A percentile compares a stretch with the other conserved stretches of the same genome.
Conservation (phyloP, 2,329 filamentous ascomycete species). For the Chrysoporthe puriensis region DNA sequence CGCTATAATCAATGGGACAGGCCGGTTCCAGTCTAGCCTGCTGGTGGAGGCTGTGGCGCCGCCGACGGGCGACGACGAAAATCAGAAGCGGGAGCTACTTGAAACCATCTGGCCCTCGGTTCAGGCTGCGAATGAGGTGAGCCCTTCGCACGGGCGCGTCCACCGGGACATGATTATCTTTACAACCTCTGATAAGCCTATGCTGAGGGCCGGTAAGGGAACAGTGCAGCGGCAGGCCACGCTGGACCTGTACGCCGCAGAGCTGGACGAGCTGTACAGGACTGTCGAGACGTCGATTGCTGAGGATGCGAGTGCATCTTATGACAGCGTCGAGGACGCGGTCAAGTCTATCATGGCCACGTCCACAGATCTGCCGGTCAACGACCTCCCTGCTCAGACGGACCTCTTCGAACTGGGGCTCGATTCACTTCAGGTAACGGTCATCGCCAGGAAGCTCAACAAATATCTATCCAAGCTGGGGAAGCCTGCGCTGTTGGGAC, state of each 20-base stretch:
- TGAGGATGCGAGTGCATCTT: neutral
- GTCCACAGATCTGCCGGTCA: neutral
- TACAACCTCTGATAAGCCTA: conserved; percentile 32
- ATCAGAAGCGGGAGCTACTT: neutral
- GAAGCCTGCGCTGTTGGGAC: neutral
- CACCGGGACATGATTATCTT: conserved; percentile 10
- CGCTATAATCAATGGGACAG: conserved; percentile 9
- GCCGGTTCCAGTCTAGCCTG: conserved; percentile 6
- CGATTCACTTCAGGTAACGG: conserved; percentile 8
- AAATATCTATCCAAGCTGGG: neutral
- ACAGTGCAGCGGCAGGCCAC: conserved; percentile 46
- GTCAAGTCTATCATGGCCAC: neutral
- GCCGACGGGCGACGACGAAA: neutral
- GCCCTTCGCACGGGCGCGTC: conserved; percentile 6
- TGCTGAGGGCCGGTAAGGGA: conserved; percentile 49
- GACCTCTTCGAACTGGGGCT: conserved; percentile 9
- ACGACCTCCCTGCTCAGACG: neutral
- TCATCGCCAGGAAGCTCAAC: conserved; percentile 5
- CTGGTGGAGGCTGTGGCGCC: conserved; percentile 40
- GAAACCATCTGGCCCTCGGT: conserved; percentile 18
- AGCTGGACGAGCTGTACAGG: neutral
- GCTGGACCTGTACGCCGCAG: conserved; percentile 31
- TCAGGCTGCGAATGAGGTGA: conserved; percentile 12
- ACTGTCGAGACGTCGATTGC: conserved; percentile 21
- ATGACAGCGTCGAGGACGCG: neutral